Evolutionary conservation across 106 monocot genomes (phyloP), one percentile per base, ranked within the genome.

Genomic region (Triglochin maritima): DNA sequence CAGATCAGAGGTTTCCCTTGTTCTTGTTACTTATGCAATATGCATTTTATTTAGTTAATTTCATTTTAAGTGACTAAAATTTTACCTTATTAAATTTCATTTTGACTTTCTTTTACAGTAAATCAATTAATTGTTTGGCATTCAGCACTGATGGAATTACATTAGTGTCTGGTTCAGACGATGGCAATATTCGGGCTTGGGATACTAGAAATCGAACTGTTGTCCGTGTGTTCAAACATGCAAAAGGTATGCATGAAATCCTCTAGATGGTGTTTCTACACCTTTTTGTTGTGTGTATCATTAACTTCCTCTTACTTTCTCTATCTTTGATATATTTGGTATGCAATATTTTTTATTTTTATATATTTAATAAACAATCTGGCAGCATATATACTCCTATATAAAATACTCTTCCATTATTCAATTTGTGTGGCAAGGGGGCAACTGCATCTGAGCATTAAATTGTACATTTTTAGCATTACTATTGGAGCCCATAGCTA

Each of bases 161-260:
- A 49, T 71, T 96, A 13, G 79, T 96, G 2, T 90, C 89, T 73
- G 95, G 90, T 70, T 85, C 87, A 60, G 88, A 88, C 15, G 95
- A 96, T 73, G 95, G 88, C 63, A 86, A 66, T 46, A 63, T 96
- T 63, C 73, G 85, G 67, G 71, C 82, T 73, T 96, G 90, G 90
- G 82, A 96, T 75, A 88, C 81, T 53, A 78, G 52, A 77, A 78
- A 47, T 62, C 71, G 69, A 57, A 75, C 79, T 48, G 80, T 80
- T 11, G 71, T 77, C 72, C 88, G 84, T 44, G 48, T 86, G 54
- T 59, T 88, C 15, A 96, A 91, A 64, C 81, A 85, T 60, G 69
- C 76, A 49, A 87, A 95, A 87, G 94, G 94, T 94, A 75, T 17
- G 5, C 44, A 49, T 65, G 45, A 47, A 62, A 64, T 6, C 41